Evolutionary conservation across 805 yeast species (phyloP), one percentile per base, ranked within the genome.

Genomic region (Grigorovia yakushimaensis): DNA sequence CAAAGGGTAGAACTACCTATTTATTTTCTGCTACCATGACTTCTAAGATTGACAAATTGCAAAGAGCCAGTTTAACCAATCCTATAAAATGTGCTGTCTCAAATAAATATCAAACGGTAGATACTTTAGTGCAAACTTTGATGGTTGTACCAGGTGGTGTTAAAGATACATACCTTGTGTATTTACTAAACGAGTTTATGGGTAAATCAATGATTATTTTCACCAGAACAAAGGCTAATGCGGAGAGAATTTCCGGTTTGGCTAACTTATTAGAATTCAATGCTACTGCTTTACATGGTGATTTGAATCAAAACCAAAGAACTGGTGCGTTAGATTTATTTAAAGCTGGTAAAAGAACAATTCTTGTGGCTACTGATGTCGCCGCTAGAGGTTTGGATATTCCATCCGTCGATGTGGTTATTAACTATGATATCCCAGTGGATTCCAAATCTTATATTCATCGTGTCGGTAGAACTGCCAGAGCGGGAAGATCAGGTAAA

Each of bases 1-100:
- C 78, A 38, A 83, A 87, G 51, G 70, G 79, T 33, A 76, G 93
- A 66, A 87, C 88, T 4, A 84, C 93, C 0, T 88, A 83, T 58
- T 68, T 91, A 47, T 91, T 89, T 61, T 86, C 96, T 27, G 98
- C 98, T n/a, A 91, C 98, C 0, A 86, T 94, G 82, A 91, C 98
- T 2, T 84, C 86, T 41, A 93, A 93, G 63, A 88, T 91, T 58
- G 98, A 89, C 58, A 89, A 89, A 65, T 72, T 91, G 54, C 98
- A 93, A 68, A 73, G 98, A 51, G 98, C 98, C 1, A 88, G 96
- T 36, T 73, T 91, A 54, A 69, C 78, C 4, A 80, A 86, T 57
- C 98, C 98, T 0, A 95, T 89, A 3, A 79, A 88, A 54, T 88
- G 94, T 43, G 88, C 96, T 0, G 96, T 91, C 3, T 83, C 93